Conservation (phyloP, 306 rosid genomes). For the Cucurbita maxima region DNA sequence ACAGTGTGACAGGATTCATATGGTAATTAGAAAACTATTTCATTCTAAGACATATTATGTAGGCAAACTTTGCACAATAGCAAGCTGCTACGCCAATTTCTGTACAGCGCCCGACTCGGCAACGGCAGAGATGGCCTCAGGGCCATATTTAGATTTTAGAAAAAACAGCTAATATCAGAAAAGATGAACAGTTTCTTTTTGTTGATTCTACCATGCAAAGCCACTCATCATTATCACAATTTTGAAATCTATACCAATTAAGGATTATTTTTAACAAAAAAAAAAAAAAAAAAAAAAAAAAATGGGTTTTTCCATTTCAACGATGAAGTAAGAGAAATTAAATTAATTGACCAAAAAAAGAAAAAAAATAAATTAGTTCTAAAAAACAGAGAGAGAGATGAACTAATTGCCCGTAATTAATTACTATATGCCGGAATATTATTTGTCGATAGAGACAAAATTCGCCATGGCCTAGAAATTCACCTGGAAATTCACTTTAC, state of each 20-base stretch:
- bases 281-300: not conserved
- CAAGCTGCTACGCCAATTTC: not conserved
- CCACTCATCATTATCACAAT: not conserved
- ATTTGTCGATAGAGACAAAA: not conserved
- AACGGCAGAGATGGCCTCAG: conserved; percentile 9
- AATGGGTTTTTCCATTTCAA: not conserved
- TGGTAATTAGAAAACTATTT: not conserved
- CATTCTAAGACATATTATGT: not conserved
- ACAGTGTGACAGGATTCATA: not conserved
- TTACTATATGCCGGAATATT: not conserved
- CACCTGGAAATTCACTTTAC: conserved; percentile 4
- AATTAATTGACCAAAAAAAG: not conserved
- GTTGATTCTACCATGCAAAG: conserved; percentile 9
- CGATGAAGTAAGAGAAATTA: not conserved
- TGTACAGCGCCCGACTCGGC: conserved; percentile 24
- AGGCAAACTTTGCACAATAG: not conserved
- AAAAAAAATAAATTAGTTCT: not conserved
- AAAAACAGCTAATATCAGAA: conserved; percentile 18
- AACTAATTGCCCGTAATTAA: not conserved
- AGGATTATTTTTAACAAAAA: not conserved
- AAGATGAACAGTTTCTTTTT: conserved; percentile 21
- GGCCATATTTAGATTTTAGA: conserved; percentile 20
- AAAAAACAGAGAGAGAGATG: not conserved
- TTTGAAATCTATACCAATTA: not conserved
- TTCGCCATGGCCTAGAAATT: not conserved